These are phyloP conservation scores for Camellia sinensis DNA, from an alignment of 148 eudicot species.

Conservation along the genomic window DNA sequence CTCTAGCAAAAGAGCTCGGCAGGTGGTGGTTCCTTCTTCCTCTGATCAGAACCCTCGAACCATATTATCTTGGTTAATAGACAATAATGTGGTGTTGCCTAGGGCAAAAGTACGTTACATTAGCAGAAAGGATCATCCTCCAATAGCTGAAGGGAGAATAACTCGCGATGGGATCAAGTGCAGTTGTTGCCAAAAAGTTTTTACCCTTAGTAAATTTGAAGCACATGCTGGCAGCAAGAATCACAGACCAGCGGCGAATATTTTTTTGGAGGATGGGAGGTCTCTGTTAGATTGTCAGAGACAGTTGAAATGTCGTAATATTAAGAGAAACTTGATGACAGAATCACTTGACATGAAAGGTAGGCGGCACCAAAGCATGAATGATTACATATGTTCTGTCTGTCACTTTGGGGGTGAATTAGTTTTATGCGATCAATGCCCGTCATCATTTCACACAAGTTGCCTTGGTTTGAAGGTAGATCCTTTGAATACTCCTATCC, in stretches of 20 bases:
- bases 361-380: slow-evolving; percentile 24
- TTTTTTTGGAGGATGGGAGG: slow-evolving; percentile 72
- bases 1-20: slow-evolving; percentile 61
- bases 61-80: slow-evolving; percentile 77
- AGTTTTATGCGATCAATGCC: slow-evolving; percentile 82
- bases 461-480: slow-evolving; percentile 80
- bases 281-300: slow-evolving; percentile 73
- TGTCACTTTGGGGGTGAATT: slow-evolving; percentile 83
- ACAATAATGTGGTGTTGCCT: slow-evolving; percentile 54
- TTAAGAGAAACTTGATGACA: slow-evolving; percentile 8
- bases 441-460: slow-evolving; percentile 72
- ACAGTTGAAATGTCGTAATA: slow-evolving; percentile 38
- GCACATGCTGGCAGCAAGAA: slow-evolving; percentile 64
- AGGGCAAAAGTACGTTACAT: slow-evolving; percentile 58
- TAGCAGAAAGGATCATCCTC: slow-evolving; percentile 20
- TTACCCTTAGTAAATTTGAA: slow-evolving; percentile 64
- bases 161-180: slow-evolving; percentile 76
- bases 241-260: slow-evolving; percentile 60
- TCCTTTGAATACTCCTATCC: background rate
- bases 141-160: slow-evolving; percentile 53
- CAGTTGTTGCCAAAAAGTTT: slow-evolving; percentile 55
- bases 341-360: slow-evolving; percentile 30
- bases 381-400: slow-evolving; percentile 77
- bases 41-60: slow-evolving; percentile 49
- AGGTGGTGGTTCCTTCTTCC: slow-evolving; percentile 28